These are phyloP conservation scores for Plasmodium blacklocki DNA, from an alignment of 169 alveolate genomes.

Conservation along the genomic window DNA sequence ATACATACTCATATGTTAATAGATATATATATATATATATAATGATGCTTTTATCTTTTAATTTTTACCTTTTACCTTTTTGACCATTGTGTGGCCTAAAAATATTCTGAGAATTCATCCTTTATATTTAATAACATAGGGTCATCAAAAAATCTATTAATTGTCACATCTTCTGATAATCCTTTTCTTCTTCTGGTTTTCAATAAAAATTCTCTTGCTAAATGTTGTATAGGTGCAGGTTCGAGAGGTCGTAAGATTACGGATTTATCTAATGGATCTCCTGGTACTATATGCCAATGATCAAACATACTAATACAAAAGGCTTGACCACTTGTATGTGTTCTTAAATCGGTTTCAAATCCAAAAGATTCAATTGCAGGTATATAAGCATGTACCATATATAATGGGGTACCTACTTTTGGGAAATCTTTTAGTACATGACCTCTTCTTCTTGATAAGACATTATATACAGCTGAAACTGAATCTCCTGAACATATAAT, in stretches of 20 bases:
- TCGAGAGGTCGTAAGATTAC: slow-evolving; percentile 95
- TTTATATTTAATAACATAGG: slow-evolving; percentile 84
- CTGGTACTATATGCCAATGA: slow-evolving; percentile 98
- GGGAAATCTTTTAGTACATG: slow-evolving; percentile 94
- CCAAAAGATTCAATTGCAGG: slow-evolving; percentile 99
- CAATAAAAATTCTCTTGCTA: slow-evolving; percentile 98
- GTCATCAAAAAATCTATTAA: slow-evolving; percentile 92
- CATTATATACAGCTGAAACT: slow-evolving; percentile 95
- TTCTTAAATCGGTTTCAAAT: slow-evolving; percentile 98
- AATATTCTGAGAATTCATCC: slow-evolving; percentile 69
- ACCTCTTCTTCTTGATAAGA: slow-evolving; percentile 93
- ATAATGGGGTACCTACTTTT: slow-evolving; percentile 95
- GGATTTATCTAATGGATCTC: slow-evolving; percentile 99
- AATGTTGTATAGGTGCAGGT: slow-evolving; percentile 97
- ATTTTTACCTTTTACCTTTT: not conserved
- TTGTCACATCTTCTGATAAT: slow-evolving; percentile 89
- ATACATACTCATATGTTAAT: not conserved
- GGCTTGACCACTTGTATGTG: slow-evolving; percentile 98
- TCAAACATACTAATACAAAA: slow-evolving; percentile 96
- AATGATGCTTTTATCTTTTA: not conserved
- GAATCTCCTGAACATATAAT: slow-evolving; percentile 98
- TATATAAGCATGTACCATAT: slow-evolving; percentile 94
- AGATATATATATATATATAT: not conserved
- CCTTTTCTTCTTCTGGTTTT: slow-evolving; percentile 98
- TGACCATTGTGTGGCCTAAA: not conserved